phyloP scores from a whole-genome alignment of 1,139 yeast species.

The Blastobotrys capitulatus region DNA sequence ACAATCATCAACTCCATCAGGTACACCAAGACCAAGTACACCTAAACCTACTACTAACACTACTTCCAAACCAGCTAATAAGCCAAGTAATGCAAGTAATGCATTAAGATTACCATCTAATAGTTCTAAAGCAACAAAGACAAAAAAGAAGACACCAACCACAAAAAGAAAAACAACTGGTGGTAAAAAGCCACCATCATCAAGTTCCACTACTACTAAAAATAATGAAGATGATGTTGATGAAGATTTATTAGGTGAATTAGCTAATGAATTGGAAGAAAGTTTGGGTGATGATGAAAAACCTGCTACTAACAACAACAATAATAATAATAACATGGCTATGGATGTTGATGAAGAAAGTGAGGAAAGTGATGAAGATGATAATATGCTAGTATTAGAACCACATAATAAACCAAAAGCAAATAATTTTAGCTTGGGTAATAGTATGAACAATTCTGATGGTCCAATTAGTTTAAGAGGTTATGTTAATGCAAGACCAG shows the following conservation, averaged over 20 bases:
- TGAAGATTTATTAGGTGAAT: constrained; percentile 29
- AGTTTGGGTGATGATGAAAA: constrained; percentile 22
- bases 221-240: constrained; percentile 25
- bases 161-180: neutral
- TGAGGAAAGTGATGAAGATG: constrained; percentile 20
- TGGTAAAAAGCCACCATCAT: constrained; percentile 2
- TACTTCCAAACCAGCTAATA: neutral
- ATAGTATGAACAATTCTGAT: neutral
- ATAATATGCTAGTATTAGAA: constrained; percentile 14
- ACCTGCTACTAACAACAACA: neutral
- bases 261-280: constrained; percentile 28
- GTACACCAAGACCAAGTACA: too few relatives aligned
- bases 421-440: neutral
- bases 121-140: neutral
- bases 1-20: neutral
- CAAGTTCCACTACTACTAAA: neutral
- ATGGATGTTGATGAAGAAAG: constrained; percentile 9
- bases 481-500: constrained; percentile 18
- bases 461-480: constrained; percentile 16
- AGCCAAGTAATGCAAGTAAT: too few relatives aligned
- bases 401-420: constrained; percentile 1
- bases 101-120: neutral
- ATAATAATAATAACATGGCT: neutral
- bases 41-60: neutral
- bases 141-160: neutral